Base-by-base conservation (phyloP, 495 filamentous ascomycete species). In the Apodospora peruviana region DNA sequence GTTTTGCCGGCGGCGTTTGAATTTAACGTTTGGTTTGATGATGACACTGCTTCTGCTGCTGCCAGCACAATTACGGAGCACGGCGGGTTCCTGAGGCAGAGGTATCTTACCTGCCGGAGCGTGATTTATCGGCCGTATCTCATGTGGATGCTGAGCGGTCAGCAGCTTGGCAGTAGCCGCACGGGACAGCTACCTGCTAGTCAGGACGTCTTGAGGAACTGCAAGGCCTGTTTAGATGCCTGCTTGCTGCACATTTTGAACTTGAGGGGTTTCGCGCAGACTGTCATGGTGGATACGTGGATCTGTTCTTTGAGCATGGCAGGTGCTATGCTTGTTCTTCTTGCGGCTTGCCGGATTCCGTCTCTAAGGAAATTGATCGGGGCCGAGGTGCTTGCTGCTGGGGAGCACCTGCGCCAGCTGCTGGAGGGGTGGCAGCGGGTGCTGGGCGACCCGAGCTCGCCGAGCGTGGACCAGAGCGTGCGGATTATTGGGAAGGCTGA, bases 71-170 rank as follows among this genome's bases (percentile, higher is more conserved):
- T 14, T 4, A 66, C 57, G 44, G 60, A 64, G 11, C 62, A 68
- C 38, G 66, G 64, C 7, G 66, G 56, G 2, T 76, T 74, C 45
- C 52, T 73, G 17, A 59, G 70, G 19, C 71, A 76, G 53, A 53
- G 71, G 20, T 76, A 76, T 55, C 50, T 76, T 8, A 65, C 70
- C 4, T 76, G 71, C 39, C 66, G 64, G 47, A 74, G 71, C 24
- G 70, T 76, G 2, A 73, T 76, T 14, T 73, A 73, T 47, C 48
- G 72, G 7, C 72, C 71, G 25, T 75, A 76, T 50, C 50, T 74
- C 2, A 68, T 63, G 35, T 67, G 61, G 56, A 61, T 70, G n/a
- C 52, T 76, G 10, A 68, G 64, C n/a, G 53, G 62, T 17, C 12
- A 20, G 43, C 39, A 40, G 39, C 39, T 20, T 23, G 42, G 16